Base-by-base conservation (phyloP, 441 rosid species). In the Erodium moschatum region DNA sequence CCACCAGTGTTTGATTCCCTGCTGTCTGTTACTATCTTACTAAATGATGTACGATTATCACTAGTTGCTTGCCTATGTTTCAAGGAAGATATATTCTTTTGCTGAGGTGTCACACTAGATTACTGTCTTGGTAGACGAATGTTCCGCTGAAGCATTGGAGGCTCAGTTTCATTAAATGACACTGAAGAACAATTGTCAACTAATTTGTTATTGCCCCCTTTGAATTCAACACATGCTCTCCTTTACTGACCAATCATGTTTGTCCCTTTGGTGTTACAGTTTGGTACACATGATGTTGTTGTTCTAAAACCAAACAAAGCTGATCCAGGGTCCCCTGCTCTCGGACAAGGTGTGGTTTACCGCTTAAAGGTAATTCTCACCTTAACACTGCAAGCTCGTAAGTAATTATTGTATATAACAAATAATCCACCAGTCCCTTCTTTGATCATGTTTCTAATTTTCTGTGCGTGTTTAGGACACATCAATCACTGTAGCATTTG, bases 311-410 rank as follows among this genome's bases (percentile, higher is more conserved):
- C 90, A 8, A 94, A 86, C 78, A 94, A 91, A 78, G 83, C 97
- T 38, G 96, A 89, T 82, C 72, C 84, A 75, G 89, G 88, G 66
- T 88, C 96, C 35, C 87, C 96, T 82, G 82, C 94, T 69, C 87
- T 94, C 46, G 98, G 92, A 1, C 98, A 94, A 86, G 98, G 98
- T 46, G 97, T 94, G 7, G 97, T 94, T 67, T 91, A 94, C 72
- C 83, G 94, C 54, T 66, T 94, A 19, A 94, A 87, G 91, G 96
- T 87, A 78, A 71, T 74, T 69, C 24, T 69, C 60, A 63, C 63
- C 72, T 63, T 73, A 48, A 19, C 66, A 67, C 31, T 2, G 64
- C 20, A 60, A 12, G 13, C 24, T 60, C 44, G 27, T 58, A 27
- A 16, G 64, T 67, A 61, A 40, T 64, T 69, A 50, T 29, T 70